Base-by-base conservation (phyloP, 108 stramenopile species). In the Epipyxis sp. region DNA sequence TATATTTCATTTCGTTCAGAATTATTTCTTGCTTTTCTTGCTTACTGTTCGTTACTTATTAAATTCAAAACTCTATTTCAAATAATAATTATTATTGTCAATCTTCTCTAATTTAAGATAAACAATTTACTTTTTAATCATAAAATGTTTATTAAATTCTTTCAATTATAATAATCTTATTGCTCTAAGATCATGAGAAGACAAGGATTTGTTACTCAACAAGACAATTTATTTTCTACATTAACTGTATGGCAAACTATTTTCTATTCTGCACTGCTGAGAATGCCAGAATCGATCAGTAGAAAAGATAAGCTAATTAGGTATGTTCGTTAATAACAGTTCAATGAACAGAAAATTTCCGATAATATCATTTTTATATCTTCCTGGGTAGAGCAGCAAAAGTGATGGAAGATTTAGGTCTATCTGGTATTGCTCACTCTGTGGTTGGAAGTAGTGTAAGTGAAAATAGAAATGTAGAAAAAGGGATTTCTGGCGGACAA, bases 401-500 rank as follows among this genome's bases (percentile, higher is more conserved):
- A 50, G 13, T 50, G 20, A 13, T 50, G 20, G 46, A 50, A 50
- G 46, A 50, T 13, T 50, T 50, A 50, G 46, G 46, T 50, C 20
- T 50, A 50, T 13, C 20, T 6, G 6, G 13, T 13, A 50, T 50
- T 50, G 46, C 46, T 50, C 46, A 50, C 20, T 13, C 20, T 50
- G 46, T 50, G 20, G 46, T 50, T 13, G 46, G 46, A 50, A 20
- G 46, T 50, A 50, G 46, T 50, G 46, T 20, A 50, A 20, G 46
- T 13, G 46, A 20, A 13, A 20, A 20, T 50, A 50, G 46, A 13
- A 50, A 13, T 20, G 20, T 20, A 50, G 46, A 20, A 20, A 81
- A 81, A 69, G 81, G 76, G 16, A 76, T 81, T 10, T 34, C 29
- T 1, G 81, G 81, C 6, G 81, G 81, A 25, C 39, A 79, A 58